A percentile compares a stretch with the other conserved stretches of the same genome.
Conservation (phyloP, 1,139 yeast species). For the Debaryomycetaceae sp. region DNA sequence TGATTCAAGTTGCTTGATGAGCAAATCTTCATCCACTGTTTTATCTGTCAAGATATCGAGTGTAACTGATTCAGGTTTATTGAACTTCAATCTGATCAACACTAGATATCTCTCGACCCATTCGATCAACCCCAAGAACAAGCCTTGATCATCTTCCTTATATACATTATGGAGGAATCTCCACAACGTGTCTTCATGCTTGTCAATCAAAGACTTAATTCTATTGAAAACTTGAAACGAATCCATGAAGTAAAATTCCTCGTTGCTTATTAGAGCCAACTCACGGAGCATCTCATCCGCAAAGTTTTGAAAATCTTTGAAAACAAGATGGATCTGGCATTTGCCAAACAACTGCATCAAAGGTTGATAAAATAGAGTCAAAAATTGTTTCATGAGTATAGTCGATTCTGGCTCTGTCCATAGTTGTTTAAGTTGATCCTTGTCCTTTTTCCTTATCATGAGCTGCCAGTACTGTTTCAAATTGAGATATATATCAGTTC, state of each 20-base stretch:
- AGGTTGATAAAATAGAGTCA: constrained; percentile 82
- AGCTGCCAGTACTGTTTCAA: constrained; percentile 63
- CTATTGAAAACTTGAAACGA: constrained; percentile 58
- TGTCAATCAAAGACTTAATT: constrained; percentile 60
- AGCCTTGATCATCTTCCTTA: constrained; percentile 62
- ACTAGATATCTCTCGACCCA: constrained; percentile 64
- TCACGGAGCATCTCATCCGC: constrained; percentile 65
- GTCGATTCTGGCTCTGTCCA: constrained; percentile 87
- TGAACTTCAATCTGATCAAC: constrained; percentile 60
- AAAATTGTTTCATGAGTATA: constrained; percentile 62
- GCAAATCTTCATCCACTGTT: constrained; percentile 20
- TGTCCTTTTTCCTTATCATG: constrained; percentile 69
- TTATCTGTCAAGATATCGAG: constrained; percentile 23
- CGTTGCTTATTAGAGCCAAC: constrained; percentile 44
- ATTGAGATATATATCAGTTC: constrained; percentile 37
- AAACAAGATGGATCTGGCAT: constrained; percentile 73
- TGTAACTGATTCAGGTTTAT: constrained; percentile 43
- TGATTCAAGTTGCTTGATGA: constrained; percentile 29
- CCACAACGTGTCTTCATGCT: constrained; percentile 70
- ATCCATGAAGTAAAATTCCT: constrained; percentile 44
- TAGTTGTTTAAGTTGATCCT: constrained; percentile 65
- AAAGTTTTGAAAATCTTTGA: constrained; percentile 69
- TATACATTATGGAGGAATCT: constrained; percentile 75
- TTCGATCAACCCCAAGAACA: constrained; percentile 64
- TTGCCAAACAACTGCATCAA: constrained; percentile 70